These are phyloP conservation scores for Euphorbia peplus DNA, from an alignment of 345 rosid species.

Conservation along the genomic window DNA sequence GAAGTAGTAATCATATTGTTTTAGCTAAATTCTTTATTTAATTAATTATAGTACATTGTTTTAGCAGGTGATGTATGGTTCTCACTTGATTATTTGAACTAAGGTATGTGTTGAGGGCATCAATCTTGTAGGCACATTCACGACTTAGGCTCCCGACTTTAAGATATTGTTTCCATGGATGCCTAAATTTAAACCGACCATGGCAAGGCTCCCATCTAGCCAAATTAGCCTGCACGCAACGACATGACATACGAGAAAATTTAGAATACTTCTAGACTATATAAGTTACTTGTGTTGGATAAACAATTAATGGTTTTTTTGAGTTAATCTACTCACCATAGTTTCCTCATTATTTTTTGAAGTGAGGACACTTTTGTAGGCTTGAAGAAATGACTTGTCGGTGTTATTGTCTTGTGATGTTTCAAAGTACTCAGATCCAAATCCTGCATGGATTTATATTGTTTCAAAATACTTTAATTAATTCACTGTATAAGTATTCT, in stretches of 20 bases:
- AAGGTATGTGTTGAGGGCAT: conserved; percentile 54
- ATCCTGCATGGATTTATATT: too few species aligned
- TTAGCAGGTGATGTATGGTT: too few species aligned
- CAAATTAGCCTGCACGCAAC: conserved; percentile 51
- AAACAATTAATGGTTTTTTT: too few species aligned
- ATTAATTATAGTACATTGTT: too few species aligned
- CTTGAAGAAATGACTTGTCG: conserved; percentile 33
- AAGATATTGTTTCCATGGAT: conserved; percentile 78
- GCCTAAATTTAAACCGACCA: conserved; percentile 62
- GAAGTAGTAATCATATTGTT: too few species aligned
- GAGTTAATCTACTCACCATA: conserved; percentile 61
- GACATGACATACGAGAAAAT: too few species aligned
- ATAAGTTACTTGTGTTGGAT: too few species aligned
- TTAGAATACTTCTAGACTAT: too few species aligned
- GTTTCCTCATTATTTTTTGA: conserved; percentile 69
- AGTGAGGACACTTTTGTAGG: conserved; percentile 51
- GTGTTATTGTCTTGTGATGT: conserved; percentile 16
- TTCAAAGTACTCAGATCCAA: conserved; percentile 49
- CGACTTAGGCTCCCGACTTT: conserved; percentile 47
- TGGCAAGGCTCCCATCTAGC: conserved; percentile 90
- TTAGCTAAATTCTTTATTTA: too few species aligned
- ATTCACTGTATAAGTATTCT: too few species aligned
- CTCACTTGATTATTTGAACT: conserved; percentile 39
- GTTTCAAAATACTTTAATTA: too few species aligned
- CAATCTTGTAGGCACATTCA: conserved; percentile 59